Evolutionary conservation across 177 flowering plant species (phyloP).

Genomic region (Vitis hybrid): DNA sequence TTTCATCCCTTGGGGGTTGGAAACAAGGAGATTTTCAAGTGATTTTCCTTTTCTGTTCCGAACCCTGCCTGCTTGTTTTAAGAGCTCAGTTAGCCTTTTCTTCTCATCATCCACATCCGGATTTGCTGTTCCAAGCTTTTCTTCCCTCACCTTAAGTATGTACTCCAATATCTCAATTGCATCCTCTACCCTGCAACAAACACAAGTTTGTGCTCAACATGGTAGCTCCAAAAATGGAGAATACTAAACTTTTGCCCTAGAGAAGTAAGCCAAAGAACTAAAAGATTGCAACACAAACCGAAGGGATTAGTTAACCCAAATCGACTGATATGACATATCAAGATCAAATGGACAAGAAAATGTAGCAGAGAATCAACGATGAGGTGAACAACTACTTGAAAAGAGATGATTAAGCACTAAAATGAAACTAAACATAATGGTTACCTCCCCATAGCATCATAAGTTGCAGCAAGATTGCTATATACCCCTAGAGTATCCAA

Average conservation of each 20-base stretch:
- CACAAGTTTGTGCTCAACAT: neutral
- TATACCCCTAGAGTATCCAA: constrained; percentile 36
- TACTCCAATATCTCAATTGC: constrained; percentile 37
- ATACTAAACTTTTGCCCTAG: neutral
- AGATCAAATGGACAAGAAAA: neutral
- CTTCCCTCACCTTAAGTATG: constrained; percentile 35
- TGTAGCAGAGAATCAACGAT: neutral
- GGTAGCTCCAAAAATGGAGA: neutral
- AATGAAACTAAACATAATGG: neutral
- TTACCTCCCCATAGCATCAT: constrained; percentile 47
- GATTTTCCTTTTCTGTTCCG: constrained; percentile 29
- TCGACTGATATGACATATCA: neutral
- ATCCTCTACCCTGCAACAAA: constrained; percentile 29
- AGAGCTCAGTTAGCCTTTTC: constrained; percentile 31
- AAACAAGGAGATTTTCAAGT: constrained; percentile 30
- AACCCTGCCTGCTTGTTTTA: constrained; percentile 35
- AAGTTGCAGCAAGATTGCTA: constrained; percentile 44
- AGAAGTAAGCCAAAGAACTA: no score
- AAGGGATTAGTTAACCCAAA: neutral
- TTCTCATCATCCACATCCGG: constrained; percentile 37
- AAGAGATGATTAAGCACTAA: neutral
- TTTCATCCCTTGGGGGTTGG: constrained; percentile 17
- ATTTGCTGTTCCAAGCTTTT: constrained; percentile 42
- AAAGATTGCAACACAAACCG: neutral
- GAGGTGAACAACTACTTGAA: neutral